These are phyloP conservation scores for Pseudohalonectria lignicola DNA, from an alignment of 2,329 filamentous ascomycete genomes.

Conservation along the genomic window DNA sequence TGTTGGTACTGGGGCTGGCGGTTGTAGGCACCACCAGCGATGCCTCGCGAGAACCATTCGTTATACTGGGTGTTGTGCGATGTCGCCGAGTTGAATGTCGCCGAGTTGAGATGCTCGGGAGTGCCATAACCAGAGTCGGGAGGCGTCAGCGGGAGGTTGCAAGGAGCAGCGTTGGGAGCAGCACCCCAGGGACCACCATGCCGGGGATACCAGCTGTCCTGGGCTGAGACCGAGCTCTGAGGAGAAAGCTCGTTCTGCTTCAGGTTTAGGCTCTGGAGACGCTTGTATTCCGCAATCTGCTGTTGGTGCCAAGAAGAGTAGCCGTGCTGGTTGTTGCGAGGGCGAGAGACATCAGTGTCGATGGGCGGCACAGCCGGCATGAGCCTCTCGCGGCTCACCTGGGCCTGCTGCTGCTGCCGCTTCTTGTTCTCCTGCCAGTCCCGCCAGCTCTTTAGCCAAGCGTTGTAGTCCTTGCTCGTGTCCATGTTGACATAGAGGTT, in stretches of 20 bases:
- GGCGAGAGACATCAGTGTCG: slow-evolving; percentile 25
- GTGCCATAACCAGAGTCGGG: slow-evolving; percentile 53
- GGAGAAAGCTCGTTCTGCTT: slow-evolving; percentile 23
- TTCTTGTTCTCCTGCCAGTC: slow-evolving; percentile 47
- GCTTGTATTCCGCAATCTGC: slow-evolving; percentile 42
- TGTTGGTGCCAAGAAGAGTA: slow-evolving; percentile 39
- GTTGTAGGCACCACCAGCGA: slow-evolving; percentile 18
- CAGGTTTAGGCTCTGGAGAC: slow-evolving; percentile 30
- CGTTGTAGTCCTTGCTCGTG: slow-evolving; percentile 58
- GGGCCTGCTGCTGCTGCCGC: slow-evolving; percentile 27
- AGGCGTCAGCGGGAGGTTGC: slow-evolving; percentile 35
- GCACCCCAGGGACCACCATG: slow-evolving; percentile 24
- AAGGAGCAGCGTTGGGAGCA: slow-evolving; percentile 11
- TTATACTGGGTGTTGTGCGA: slow-evolving; percentile 44
- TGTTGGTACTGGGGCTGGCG: slow-evolving; percentile 23
- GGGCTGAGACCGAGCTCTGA: slow-evolving; percentile 3
- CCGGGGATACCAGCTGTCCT: slow-evolving; percentile 13
- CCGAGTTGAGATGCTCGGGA: slow-evolving; percentile 45
- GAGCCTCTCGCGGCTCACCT: slow-evolving; percentile 37
- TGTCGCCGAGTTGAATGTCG: slow-evolving; percentile 18
- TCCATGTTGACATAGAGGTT: slow-evolving; percentile 78
- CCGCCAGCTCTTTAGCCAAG: slow-evolving; percentile 50
- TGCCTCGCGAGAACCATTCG: slow-evolving; percentile 40
- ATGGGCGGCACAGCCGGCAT: slow-evolving; percentile 35
- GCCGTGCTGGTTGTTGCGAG: slow-evolving; percentile 23